Evolutionary conservation across 805 yeast species (phyloP).

Genomic region (Yarrowia divulgata): DNA sequence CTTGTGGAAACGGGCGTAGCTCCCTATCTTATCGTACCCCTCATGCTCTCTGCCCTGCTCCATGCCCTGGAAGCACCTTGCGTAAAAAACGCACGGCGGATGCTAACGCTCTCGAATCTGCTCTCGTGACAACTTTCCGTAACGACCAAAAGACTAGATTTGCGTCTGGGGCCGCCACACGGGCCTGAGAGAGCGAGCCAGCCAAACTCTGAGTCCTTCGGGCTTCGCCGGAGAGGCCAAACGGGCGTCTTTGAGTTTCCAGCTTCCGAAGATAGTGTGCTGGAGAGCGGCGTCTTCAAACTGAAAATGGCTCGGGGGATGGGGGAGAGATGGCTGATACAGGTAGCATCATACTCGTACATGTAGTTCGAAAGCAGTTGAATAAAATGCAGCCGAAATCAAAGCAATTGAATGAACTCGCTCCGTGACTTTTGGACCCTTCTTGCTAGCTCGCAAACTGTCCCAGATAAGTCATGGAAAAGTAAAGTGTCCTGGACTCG

Average conservation of each 20-base stretch:
- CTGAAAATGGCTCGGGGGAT: slow-evolving; percentile 2
- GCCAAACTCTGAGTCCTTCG: slow-evolving; percentile 23
- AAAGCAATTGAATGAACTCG: no score
- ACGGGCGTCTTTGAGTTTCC: not conserved
- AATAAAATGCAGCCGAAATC: no score
- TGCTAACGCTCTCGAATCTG: not conserved
- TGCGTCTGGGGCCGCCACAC: not conserved
- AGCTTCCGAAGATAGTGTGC: not conserved
- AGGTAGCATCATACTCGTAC: no score
- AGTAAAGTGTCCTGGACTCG: no score
- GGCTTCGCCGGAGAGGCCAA: slow-evolving; percentile 6
- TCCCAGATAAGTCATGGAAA: no score
- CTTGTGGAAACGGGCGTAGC: no score
- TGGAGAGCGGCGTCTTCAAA: not conserved
- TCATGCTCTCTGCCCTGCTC: not conserved
- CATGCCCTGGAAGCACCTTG: not conserved
- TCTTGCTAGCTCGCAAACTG: no score
- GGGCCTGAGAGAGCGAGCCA: not conserved
- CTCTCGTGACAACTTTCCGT: not conserved
- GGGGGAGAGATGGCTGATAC: no score
- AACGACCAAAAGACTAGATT: no score
- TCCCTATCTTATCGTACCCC: no score
- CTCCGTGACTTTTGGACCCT: no score
- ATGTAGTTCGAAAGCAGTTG: no score
- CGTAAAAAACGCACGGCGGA: not conserved